Base-by-base conservation (phyloP, 1,284 basidiomycete genomes). In the Cutaneotrichosporon sp. region DNA sequence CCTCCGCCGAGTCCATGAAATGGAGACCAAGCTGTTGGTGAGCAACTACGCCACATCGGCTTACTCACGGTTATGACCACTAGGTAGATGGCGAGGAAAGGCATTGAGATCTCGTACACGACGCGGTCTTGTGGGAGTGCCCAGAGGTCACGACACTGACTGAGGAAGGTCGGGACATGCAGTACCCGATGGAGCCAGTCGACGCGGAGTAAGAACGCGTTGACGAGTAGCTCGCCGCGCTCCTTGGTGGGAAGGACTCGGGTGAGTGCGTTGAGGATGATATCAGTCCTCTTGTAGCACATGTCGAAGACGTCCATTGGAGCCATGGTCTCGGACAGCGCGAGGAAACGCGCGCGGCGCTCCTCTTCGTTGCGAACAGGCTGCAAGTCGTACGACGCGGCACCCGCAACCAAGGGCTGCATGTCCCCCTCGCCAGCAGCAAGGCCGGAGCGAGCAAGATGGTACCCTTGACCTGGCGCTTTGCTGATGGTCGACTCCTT, bases 161-260 rank as follows among this genome's bases (percentile, higher is more conserved):
- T 70, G 47, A 81, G 60, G 65, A 80, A 77, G 0, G 80, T 78
- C 1, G 79, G 80, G 0, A 78, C 73, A 26, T 81, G 80, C 47
- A 80, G 67, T 32, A 76, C 76, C 72, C 80, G 73, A 69, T 81
- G 78, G n/a, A 81, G 69, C 80, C 80, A 82, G 59, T 81, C 80
- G 10, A 80, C 79, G n/a, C 73, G 70, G 32, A 76, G 72, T 31
- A 80, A 68, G 62, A 77, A 81, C 68, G 75, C 72, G 46, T 73
- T 70, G 32, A 82, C 77, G 58, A 81, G 66, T 5, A 79, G 55
- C 65, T 80, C 75, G 32, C 80, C 80, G 58, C 70, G 74, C 49
- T 78, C 72, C 42, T 69, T 65, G n/a, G 69, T 65, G 10, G 81
- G 81, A 34, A 82, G 61, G 4, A 79, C 72, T 40, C 72, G 75